These are phyloP conservation scores for Coelastrella sp. DNA, from an alignment of 139 green algal species.

Conservation along the genomic window DNA sequence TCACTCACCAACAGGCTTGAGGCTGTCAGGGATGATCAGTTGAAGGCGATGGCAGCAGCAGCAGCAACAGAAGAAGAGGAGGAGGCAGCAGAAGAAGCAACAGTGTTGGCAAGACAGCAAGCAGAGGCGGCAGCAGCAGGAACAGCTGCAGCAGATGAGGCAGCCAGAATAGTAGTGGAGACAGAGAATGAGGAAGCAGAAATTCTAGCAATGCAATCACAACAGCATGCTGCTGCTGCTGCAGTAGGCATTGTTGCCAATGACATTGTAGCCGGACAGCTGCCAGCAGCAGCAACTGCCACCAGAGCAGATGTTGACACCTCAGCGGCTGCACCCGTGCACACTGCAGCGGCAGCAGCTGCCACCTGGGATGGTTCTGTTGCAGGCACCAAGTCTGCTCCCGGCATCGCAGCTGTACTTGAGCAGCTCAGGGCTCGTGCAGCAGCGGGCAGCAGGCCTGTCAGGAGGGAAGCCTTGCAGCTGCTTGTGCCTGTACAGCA, in stretches of 20 bases:
- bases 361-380: neutral
- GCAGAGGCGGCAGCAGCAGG: neutral
- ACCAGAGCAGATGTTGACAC: no score
- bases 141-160: neutral
- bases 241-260: no score
- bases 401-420: neutral
- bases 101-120: neutral
- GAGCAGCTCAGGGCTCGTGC: neutral
- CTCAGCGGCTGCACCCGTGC: no score
- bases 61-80: neutral
- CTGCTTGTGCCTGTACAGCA: conserved; percentile 18
- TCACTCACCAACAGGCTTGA: no score
- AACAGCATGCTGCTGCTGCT: conserved; percentile 4
- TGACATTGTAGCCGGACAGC: neutral
- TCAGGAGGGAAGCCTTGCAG: neutral
- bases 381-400: no score
- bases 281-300: neutral
- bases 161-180: neutral
- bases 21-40: neutral
- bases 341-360: neutral
- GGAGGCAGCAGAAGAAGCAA: neutral
- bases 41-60: neutral
- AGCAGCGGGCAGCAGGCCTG: neutral
- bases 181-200: neutral
- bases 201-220: neutral